These are phyloP conservation scores for Fusarium cicatricum DNA, from an alignment of 2,329 filamentous ascomycete species.

Conservation along the genomic window DNA sequence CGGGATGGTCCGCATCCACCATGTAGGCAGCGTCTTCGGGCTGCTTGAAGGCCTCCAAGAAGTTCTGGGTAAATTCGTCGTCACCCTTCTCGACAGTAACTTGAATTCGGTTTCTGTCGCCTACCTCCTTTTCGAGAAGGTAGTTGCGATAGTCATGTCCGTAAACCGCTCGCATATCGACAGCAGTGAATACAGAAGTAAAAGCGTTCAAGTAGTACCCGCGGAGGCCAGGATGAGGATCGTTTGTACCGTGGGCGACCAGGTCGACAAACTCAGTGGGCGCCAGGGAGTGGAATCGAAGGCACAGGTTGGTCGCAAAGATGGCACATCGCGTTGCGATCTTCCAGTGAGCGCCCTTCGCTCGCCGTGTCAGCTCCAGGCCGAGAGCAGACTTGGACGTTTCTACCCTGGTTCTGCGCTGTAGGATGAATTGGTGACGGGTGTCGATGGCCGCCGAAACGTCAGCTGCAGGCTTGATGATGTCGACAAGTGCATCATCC, in stretches of 20 bases:
- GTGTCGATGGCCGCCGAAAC: constrained; percentile 65
- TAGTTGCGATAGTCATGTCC: constrained; percentile 89
- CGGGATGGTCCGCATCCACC: constrained; percentile 89
- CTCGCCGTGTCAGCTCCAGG: constrained; percentile 79
- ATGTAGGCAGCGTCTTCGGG: constrained; percentile 78
- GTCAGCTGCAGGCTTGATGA: constrained; percentile 74
- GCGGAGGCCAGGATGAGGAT: constrained; percentile 87
- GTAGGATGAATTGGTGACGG: constrained; percentile 75
- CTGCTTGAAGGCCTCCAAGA: constrained; percentile 79
- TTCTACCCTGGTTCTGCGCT: constrained; percentile 81
- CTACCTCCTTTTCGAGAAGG: constrained; percentile 76
- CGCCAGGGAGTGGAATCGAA: constrained; percentile 90
- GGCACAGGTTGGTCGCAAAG: constrained; percentile 88
- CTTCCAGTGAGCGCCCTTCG: constrained; percentile 91
- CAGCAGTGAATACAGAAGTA: constrained; percentile 77
- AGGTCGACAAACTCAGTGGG: constrained; percentile 84
- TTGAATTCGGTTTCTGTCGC: constrained; percentile 77
- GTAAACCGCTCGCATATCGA: constrained; percentile 87
- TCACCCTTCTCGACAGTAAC: constrained; percentile 79
- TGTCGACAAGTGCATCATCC: constrained; percentile 73
- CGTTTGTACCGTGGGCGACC: constrained; percentile 82
- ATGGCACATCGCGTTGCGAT: constrained; percentile 89
- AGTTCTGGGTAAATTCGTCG: constrained; percentile 78
- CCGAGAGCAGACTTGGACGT: constrained; percentile 82
- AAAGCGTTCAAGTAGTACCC: constrained; percentile 84